Conservation (phyloP, 805 yeast genomes). For the Wickerhamiella nectarea region DNA sequence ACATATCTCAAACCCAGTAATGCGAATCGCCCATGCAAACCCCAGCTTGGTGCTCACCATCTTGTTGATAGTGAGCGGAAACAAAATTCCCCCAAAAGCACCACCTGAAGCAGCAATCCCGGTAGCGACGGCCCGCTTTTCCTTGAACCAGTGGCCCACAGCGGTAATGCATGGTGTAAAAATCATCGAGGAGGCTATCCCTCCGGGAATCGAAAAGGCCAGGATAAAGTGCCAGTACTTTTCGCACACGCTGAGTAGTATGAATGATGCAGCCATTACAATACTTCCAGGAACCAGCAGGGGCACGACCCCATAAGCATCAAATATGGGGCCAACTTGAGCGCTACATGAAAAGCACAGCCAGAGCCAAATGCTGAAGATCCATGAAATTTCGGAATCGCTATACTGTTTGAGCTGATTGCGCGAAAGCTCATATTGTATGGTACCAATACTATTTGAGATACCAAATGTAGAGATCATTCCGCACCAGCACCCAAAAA, state of each 20-base stretch:
- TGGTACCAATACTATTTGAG: slow-evolving; percentile 50
- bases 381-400: slow-evolving; percentile 50
- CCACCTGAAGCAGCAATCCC: slow-evolving; percentile 57
- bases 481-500: slow-evolving; percentile 47
- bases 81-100: slow-evolving; percentile 49
- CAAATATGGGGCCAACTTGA: slow-evolving; percentile 41
- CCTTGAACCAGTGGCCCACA: slow-evolving; percentile 48
- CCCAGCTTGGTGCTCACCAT: slow-evolving; percentile 35
- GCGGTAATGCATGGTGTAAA: slow-evolving; percentile 43
- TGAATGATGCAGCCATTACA: slow-evolving; percentile 35
- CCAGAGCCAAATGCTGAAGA: slow-evolving; percentile 35
- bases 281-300: slow-evolving; percentile 35
- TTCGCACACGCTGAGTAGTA: slow-evolving; percentile 38
- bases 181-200: slow-evolving; percentile 30
- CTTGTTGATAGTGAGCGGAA: slow-evolving; percentile 40
- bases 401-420: slow-evolving; percentile 36
- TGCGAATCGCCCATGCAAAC: slow-evolving; percentile 46
- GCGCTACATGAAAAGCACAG: slow-evolving; percentile 33
- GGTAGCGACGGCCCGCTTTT: slow-evolving; percentile 43
- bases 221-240: slow-evolving; percentile 46
- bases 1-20: slow-evolving; percentile 28
- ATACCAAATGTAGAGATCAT: slow-evolving; percentile 48
- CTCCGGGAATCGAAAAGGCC: slow-evolving; percentile 40
- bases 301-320: slow-evolving; percentile 38
- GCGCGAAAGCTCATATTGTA: slow-evolving; percentile 46